These are phyloP conservation scores for Lasiosphaeria ovina DNA, from an alignment of 495 filamentous ascomycete species.

Conservation along the genomic window DNA sequence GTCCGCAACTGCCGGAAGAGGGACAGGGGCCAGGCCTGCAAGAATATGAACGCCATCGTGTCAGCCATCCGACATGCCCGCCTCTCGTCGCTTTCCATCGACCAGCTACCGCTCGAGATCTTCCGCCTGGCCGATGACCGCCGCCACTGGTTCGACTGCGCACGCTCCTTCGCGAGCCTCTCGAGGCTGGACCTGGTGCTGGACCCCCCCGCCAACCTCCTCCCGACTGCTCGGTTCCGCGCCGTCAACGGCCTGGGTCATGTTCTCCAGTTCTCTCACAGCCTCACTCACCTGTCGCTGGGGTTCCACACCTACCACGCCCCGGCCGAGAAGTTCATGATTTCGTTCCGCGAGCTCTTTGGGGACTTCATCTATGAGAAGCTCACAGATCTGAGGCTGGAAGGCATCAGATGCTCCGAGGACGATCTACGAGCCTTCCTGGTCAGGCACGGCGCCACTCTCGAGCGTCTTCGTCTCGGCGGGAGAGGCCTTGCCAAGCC, in stretches of 20 bases:
- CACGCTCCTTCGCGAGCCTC: constrained; percentile 39
- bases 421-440: constrained; percentile 45
- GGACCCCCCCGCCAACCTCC: constrained; percentile 34
- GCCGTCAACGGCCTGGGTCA: constrained; percentile 45
- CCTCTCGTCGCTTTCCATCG: constrained; percentile 41
- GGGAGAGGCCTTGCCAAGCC: constrained; percentile 44
- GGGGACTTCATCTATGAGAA: constrained; percentile 36
- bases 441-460: constrained; percentile 39
- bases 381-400: constrained; percentile 45
- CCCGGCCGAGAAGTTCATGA: constrained; percentile 39
- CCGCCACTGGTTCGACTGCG: constrained; percentile 44
- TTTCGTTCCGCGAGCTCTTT: constrained; percentile 41
- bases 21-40: constrained; percentile 40
- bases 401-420: constrained; percentile 44
- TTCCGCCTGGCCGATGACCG: constrained; percentile 39
- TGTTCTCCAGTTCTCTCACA: constrained; percentile 40
- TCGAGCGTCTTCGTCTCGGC: constrained; percentile 43
- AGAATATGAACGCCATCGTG: constrained; percentile 45
- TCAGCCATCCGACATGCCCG: constrained; percentile 39
- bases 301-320: constrained; percentile 45
- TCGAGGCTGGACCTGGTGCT: constrained; percentile 39
- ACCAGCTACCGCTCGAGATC: constrained; percentile 46
- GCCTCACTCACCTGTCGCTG: constrained; percentile 38
- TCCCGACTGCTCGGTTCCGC: constrained; percentile 35
- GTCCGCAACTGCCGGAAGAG: constrained; percentile 43